Evolutionary conservation across 2,329 filamentous ascomycete genomes (phyloP).

Genomic region (Sphaerulina musiva): DNA sequence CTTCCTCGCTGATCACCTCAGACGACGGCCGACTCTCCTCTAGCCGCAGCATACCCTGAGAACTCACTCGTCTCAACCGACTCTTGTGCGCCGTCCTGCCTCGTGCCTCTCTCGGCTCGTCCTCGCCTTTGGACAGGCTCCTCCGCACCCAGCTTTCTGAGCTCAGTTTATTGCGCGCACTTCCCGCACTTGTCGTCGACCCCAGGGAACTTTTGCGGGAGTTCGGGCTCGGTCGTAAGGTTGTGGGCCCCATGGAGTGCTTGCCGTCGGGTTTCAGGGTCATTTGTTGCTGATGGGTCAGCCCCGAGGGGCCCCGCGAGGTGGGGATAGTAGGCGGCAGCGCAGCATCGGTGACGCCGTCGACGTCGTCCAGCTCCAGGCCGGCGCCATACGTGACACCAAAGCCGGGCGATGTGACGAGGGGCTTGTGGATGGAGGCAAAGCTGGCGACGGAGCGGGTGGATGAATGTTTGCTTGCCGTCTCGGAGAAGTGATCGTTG

Average conservation of each 20-base stretch:
- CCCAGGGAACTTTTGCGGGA: slow-evolving; percentile 21
- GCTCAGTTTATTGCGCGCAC: slow-evolving; percentile 35
- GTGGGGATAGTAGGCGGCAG: slow-evolving; percentile 49
- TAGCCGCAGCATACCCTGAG: slow-evolving; percentile 23
- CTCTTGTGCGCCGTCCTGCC: slow-evolving; percentile 18
- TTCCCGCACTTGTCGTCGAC: slow-evolving; percentile 8
- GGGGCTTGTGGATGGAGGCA: slow-evolving; percentile 18
- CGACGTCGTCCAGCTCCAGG: slow-evolving; percentile 22
- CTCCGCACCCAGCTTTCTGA: slow-evolving; percentile 31
- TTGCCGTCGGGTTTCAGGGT: slow-evolving; percentile 28
- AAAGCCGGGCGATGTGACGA: slow-evolving; percentile 40
- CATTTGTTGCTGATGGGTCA: slow-evolving; percentile 58
- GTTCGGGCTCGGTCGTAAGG: slow-evolving; percentile 13
- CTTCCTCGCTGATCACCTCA: slow-evolving; percentile 1
- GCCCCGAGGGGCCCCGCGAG: slow-evolving; percentile 70
- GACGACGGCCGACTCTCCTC: slow-evolving; percentile 1
- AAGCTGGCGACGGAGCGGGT: slow-evolving; percentile 22
- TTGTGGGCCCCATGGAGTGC: slow-evolving; percentile 6
- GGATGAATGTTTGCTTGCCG: slow-evolving; percentile 18
- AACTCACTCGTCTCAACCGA: slow-evolving; percentile 21
- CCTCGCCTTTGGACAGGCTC: slow-evolving; percentile 16
- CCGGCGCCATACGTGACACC: slow-evolving; percentile 65
- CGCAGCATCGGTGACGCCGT: slow-evolving; percentile 23
- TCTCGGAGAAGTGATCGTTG: slow-evolving; percentile 20
- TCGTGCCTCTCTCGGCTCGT: slow-evolving; percentile 20